Evolutionary conservation across 768 basidiomycete species (phyloP), one percentile per base, ranked within the genome.

Genomic region (Lentinula sp.): DNA sequence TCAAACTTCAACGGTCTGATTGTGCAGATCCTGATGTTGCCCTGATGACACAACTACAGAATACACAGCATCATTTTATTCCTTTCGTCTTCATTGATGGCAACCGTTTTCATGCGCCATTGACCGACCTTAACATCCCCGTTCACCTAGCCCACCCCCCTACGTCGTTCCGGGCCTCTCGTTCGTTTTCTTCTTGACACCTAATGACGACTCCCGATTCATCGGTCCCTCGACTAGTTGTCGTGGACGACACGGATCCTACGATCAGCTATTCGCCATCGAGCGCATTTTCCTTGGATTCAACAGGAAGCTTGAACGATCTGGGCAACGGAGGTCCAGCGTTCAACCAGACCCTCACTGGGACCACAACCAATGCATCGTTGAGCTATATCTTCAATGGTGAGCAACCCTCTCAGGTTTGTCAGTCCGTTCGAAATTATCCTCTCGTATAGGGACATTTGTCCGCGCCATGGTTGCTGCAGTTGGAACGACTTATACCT

Each of bases 231-330:
- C 15, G 57, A 40, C 45, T 59, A 13, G 57, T 59, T 28, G 46
- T 59, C 28, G 57, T 59, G 37, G 57, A 59, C 15, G 57, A 59
- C 18, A 59, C 57, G 9, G 57, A 59, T 28, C 57, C 57, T 15
- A 34, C 46, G 13, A 59, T 59, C 4, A 45, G 35, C 28, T 59
- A 59, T 23, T 48, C 57, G 18, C 43, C 43, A 10, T 7, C 57
- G 15, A 32, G 45, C 28, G 57, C 57, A 10, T 59, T 59, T 49
- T 48, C 43, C 5, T 28, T 59, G 3, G 57, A 59, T 23, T 34
- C 45, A 15, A 46, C 28, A 11, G 57, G 57, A 15, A 34, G 8
- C 8, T 59, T 46, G 16, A 31, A 59, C 31, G 4, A 31, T 2
- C 16, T 45, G 11, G 57, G 45, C 3, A n/a, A 35, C 4, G 57